Conservation (phyloP, 805 yeast genomes). For the Blastobotrys muscicola region DNA sequence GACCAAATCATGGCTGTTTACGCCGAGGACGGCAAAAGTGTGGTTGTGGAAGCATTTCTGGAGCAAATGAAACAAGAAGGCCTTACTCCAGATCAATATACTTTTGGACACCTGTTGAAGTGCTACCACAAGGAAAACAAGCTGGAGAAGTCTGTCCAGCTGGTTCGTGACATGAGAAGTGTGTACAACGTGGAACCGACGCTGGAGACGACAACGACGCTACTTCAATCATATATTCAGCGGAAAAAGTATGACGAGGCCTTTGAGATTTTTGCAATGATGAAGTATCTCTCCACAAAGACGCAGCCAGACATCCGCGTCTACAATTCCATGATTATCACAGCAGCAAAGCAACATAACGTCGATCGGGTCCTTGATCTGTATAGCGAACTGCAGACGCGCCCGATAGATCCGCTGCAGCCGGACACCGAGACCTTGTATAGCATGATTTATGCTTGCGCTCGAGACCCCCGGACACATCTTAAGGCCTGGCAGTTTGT, state of each 20-base stretch:
- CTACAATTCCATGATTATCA: conserved; percentile 62
- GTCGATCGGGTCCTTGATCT: conserved; percentile 70
- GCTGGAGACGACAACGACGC: conserved; percentile 39
- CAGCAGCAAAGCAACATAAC: conserved; percentile 52
- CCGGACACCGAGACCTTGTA: conserved; percentile 41
- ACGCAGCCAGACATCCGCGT: conserved; percentile 61
- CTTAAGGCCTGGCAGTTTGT: conserved; percentile 71
- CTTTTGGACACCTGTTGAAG: conserved; percentile 27
- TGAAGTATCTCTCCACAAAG: conserved; percentile 65
- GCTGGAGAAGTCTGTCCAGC: conserved; percentile 15
- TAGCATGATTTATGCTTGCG: conserved; percentile 60
- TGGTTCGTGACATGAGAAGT: conserved; percentile 10
- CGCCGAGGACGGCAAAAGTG: conserved; percentile 22
- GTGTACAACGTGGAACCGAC: conserved; percentile 9
- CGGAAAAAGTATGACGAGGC: conserved; percentile 48
- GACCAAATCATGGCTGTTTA: conserved; percentile 27
- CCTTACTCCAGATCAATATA: conserved; percentile 17
- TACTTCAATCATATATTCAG: conserved; percentile 53
- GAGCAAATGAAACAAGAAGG: conserved; percentile 17
- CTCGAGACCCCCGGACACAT: conserved; percentile 39
- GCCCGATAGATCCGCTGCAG: conserved; percentile 27
- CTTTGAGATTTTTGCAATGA: conserved; percentile 62
- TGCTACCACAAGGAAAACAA: conserved; percentile 21
- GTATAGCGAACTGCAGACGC: conserved; percentile 52
- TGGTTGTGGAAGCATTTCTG: conserved; percentile 15